Conservation (phyloP, 331 rosid genomes). For the Rosa hybrid region DNA sequence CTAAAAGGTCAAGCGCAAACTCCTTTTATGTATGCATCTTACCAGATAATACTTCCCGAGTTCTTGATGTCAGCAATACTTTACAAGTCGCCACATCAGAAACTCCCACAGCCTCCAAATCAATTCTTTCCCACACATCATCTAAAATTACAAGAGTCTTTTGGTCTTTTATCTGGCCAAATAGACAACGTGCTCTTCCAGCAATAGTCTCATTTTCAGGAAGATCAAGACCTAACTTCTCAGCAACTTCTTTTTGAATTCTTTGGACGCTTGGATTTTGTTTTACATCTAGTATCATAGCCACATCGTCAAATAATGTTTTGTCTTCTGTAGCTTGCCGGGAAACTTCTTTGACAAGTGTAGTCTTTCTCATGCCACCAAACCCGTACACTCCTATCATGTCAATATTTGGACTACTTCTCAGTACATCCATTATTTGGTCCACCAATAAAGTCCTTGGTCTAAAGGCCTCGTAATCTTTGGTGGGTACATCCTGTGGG, state of each 20-base stretch:
- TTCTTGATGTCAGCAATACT: conserved; percentile 22
- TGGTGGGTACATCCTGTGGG: not conserved
- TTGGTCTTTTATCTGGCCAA: too few species aligned
- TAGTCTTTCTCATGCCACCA: conserved; percentile 12
- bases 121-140: conserved; percentile 13
- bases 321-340: too few species aligned
- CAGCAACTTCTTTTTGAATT: too few species aligned
- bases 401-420: not conserved
- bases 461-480: not conserved
- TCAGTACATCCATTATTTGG: not conserved
- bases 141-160: not conserved
- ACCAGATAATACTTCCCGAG: not conserved
- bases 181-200: too few species aligned
- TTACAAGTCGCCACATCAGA: not conserved
- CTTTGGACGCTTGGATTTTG: too few species aligned
- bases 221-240: too few species aligned
- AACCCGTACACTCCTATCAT: conserved; percentile 25
- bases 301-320: too few species aligned
- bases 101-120: not conserved
- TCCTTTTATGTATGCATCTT: not conserved
- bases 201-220: too few species aligned
- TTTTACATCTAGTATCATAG: too few species aligned
- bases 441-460: not conserved
- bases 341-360: not conserved
- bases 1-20: not conserved